phyloP scores from a whole-genome alignment of 352 stramenopile species.

The Thalassiosira hispida region DNA sequence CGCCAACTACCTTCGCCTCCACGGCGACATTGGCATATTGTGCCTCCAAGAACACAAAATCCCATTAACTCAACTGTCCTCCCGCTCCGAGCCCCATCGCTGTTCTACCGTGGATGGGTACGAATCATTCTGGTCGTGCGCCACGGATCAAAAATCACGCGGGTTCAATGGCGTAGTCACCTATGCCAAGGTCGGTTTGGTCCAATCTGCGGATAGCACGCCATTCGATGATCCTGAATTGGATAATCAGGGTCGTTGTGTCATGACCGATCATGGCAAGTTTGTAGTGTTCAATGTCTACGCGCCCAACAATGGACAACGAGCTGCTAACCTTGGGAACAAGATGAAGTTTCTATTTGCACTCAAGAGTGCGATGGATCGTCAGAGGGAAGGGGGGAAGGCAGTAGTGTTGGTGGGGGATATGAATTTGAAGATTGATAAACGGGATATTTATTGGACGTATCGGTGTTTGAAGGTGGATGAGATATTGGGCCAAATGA shows the following conservation, averaged over 20 bases:
- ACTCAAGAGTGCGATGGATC: conserved; percentile 71
- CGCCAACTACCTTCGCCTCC: conserved; percentile 62
- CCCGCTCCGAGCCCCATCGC: conserved; percentile 61
- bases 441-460: conserved; percentile 79
- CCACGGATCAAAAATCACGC: conserved; percentile 55
- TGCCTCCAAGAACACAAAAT: conserved; percentile 85
- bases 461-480: conserved; percentile 68
- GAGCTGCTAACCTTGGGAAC: conserved; percentile 52
- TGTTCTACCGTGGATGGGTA: conserved; percentile 66
- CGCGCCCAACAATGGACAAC: conserved; percentile 62
- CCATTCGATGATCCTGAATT: conserved; percentile 65
- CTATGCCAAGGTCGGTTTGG: conserved; percentile 64
- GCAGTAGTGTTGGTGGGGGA: conserved; percentile 84
- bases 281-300: conserved; percentile 88
- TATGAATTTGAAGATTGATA: conserved; percentile 81
- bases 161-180: conserved; percentile 85
- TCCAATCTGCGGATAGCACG: conserved; percentile 50
- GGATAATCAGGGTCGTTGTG: conserved; percentile 79
- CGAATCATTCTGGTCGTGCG: conserved; percentile 83
- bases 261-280: conserved; percentile 85
- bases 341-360: conserved; percentile 85
- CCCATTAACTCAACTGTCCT: conserved; percentile 59
- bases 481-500: conserved; percentile 46
- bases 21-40: conserved; percentile 70
- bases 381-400: conserved; percentile 66